Percentiles rank a stretch among this genome's conserved stretches.
Evolutionary conservation across 2,329 filamentous ascomycete genomes (phyloP).

Genomic region (Massarina eburnea): DNA sequence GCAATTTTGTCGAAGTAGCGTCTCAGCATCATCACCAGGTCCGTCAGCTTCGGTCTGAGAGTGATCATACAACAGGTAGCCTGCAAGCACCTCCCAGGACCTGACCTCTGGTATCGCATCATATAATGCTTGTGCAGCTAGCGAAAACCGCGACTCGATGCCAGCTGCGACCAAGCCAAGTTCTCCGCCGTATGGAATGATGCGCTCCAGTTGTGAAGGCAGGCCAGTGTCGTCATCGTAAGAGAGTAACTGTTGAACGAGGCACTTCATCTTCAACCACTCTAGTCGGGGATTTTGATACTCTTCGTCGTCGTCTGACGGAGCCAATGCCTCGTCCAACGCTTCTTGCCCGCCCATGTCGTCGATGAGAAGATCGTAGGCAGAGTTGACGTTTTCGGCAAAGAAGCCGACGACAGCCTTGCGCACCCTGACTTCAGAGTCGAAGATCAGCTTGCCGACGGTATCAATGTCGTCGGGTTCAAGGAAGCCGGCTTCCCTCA

Average conservation of each 20-base stretch:
- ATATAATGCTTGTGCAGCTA: conserved; percentile 83
- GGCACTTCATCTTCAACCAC: conserved; percentile 90
- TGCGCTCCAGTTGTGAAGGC: conserved; percentile 50
- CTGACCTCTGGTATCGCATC: conserved; percentile 78
- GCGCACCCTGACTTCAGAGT: conserved; percentile 79
- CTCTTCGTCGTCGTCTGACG: conserved; percentile 70
- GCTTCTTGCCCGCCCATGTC: conserved; percentile 79
- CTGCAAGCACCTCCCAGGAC: conserved; percentile 85
- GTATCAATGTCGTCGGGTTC: conserved; percentile 90
- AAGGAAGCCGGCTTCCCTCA: conserved; percentile 81
- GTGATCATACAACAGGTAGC: conserved; percentile 91
- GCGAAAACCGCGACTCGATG: conserved; percentile 77
- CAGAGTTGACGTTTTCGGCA: conserved; percentile 79
- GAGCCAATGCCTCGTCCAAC: conserved; percentile 72
- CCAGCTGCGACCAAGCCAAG: conserved; percentile 59
- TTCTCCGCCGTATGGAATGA: conserved; percentile 44
- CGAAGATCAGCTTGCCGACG: conserved; percentile 85
- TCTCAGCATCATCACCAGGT: conserved; percentile 61
- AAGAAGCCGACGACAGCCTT: conserved; percentile 92
- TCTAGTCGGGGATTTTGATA: conserved; percentile 74
- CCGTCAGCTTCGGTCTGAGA: conserved; percentile 59
- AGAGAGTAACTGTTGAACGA: conserved; percentile 78
- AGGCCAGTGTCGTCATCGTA: conserved; percentile 74
- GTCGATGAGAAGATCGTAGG: conserved; percentile 77
- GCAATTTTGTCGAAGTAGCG: conserved; percentile 69